Base-by-base conservation (phyloP, 148 eudicot species). In the Vaccinium corymbosum region DNA sequence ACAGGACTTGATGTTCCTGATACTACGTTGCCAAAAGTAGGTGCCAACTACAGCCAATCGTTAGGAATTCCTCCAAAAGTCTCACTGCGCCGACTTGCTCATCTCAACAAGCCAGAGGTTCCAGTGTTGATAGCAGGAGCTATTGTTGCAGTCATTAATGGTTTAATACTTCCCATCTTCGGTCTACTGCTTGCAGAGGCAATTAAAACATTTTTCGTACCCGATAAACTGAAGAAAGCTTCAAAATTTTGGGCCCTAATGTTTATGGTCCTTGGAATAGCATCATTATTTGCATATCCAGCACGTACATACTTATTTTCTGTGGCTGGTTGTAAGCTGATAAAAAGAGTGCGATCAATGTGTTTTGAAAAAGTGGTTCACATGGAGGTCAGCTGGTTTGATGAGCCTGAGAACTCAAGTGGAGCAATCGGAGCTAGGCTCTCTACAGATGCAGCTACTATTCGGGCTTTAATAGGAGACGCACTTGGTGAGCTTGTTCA, bases 391-490 rank as follows among this genome's bases (percentile, higher is more conserved):
- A 86, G 92, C 68, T 95, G 97, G 97, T 95, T 93, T 76, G 98
- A 95, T 80, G 89, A 95, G 80, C 84, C 94, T 0, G 88, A 93
- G 14, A 88, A 95, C 85, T 92, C 97, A 9, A 95, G 94, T 84
- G 98, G 98, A 42, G 89, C 91, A 4, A 90, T 94, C 62, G 98
- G 98, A 66, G 92, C 98, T 59, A 97, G 98, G n/a, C 93, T 95
- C 86, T 91, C 93, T 79, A 92, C 92, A 56, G 95, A 95, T 88
- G 94, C 95, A 53, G 94, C 97, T 0, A 83, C 80, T 6, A 90
- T 94, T 6, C 91, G 98, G 38, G 94, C 89, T 81, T 86, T 95
- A 62, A 95, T 95, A 29, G 98, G 97, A 66, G 98, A 95, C 74
- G 86, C 95, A 7, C 92, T 95, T 32, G 92, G 91, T 49, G 90